Percentiles rank a stretch among this genome's conserved stretches.
Evolutionary conservation across 1,139 yeast genomes (phyloP).

Genomic region (Yamadazyma jaroonii): DNA sequence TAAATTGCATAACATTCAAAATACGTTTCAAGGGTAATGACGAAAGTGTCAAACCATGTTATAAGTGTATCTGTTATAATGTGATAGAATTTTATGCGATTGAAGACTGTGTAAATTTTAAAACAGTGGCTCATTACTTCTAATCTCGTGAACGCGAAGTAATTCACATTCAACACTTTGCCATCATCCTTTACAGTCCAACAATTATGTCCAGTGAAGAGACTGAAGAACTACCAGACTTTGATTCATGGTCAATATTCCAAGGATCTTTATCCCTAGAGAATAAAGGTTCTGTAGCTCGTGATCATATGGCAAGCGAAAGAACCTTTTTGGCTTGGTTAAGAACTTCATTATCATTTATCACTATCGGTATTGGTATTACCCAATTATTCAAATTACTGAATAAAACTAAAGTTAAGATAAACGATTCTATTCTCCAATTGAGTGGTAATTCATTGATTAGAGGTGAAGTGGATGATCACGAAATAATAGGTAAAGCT

Average conservation of each 20-base stretch:
- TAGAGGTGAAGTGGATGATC: neutral
- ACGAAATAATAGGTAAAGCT: constrained; percentile 29
- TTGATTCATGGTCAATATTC: constrained; percentile 11
- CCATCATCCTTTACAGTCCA: neutral
- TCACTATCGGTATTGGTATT: constrained; percentile 42
- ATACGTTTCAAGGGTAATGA: no score
- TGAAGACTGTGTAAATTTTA: no score
- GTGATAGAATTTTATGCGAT: no score
- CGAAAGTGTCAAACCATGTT: no score
- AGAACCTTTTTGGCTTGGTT: constrained; percentile 77
- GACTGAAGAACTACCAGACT: constrained; percentile 11
- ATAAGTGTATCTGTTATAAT: no score
- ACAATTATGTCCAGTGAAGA: neutral
- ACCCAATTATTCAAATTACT: constrained; percentile 41
- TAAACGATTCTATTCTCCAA: constrained; percentile 14
- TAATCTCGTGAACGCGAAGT: no score
- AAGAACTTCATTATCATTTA: constrained; percentile 51
- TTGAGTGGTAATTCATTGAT: constrained; percentile 3
- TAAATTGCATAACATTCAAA: no score
- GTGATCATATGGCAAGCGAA: constrained; percentile 69
- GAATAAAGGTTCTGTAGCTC: constrained; percentile 47
- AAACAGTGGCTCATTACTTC: no score
- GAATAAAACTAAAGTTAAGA: constrained; percentile 17
- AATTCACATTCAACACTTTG: no score
- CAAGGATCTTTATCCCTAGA: constrained; percentile 34